These are phyloP conservation scores for Baudoinia panamericana DNA, from an alignment of 495 filamentous ascomycete species.

Conservation along the genomic window DNA sequence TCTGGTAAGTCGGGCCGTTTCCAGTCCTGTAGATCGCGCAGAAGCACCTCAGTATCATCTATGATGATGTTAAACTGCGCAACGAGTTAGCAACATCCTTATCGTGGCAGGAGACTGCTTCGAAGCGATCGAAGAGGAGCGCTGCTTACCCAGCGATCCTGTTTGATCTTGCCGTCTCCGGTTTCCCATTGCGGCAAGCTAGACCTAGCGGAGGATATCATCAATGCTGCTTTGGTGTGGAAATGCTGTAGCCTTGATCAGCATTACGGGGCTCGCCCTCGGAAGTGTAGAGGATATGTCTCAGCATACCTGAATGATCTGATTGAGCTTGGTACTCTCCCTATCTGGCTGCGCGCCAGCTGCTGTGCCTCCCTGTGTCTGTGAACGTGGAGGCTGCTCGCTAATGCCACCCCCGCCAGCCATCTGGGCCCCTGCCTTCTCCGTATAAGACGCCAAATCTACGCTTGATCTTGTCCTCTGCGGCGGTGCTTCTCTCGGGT, in stretches of 20 bases:
- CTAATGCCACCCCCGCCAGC: slow-evolving; percentile 3
- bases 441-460: slow-evolving; percentile 19
- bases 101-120: neutral
- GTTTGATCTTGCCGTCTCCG: slow-evolving; percentile 49
- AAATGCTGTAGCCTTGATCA: slow-evolving; percentile 54
- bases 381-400: too few relatives aligned
- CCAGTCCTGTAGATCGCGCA: slow-evolving; percentile 69
- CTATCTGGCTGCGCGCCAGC: slow-evolving; percentile 10
- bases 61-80: slow-evolving; percentile 82
- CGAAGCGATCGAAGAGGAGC: neutral
- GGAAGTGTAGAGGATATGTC: neutral
- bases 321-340: slow-evolving; percentile 51
- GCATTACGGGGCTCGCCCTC: neutral
- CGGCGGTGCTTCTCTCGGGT: slow-evolving; percentile 45
- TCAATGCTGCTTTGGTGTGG: slow-evolving; percentile 73
- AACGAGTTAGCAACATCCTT: slow-evolving; percentile 14
- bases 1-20: slow-evolving; percentile 60
- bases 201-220: slow-evolving; percentile 69
- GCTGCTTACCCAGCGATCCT: slow-evolving; percentile 84
- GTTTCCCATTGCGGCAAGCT: slow-evolving; percentile 48
- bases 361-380: neutral
- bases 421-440: slow-evolving; percentile 13
- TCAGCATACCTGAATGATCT: slow-evolving; percentile 71
- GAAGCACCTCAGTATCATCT: slow-evolving; percentile 77
- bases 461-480: slow-evolving; percentile 17